Base-by-base conservation (phyloP, 495 filamentous ascomycete genomes). In the Hyphodiscus hymeniophilus region DNA sequence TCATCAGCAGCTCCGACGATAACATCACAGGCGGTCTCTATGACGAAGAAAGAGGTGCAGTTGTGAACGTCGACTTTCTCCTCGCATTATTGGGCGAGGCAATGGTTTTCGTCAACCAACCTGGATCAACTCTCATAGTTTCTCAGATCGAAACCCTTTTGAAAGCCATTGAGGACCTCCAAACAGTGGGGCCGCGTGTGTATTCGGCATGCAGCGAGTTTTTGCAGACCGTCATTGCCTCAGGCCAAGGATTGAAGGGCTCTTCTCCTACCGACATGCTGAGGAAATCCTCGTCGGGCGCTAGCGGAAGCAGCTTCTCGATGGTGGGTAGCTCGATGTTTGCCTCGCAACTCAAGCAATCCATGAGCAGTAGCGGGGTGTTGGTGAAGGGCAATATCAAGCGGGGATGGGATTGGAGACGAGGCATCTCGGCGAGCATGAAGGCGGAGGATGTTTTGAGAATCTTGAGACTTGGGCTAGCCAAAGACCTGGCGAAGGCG, bases 341-440 rank as follows among this genome's bases (percentile, higher is more conserved):
- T 11, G 77, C 75, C 3, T 81, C 77, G n/a, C 70, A 77, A 48
- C 65, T 80, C 52, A 75, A 75, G 40, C 72, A 68, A 41, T 77
- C 70, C 3, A 70, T 76, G 48, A 62, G 73, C 30, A 69, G 73
- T 40, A 77, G 73, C 22, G 72, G 71, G 0, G 75, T 82, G 22
- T 59, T 83, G 17, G 69, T 81, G 1, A 70, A 74, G 55, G 69
- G 67, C 11, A 63, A 66, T 23, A 54, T 69, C 13, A 72, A 75
- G 61, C 69, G 86, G 42, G 83, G 82, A 0, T 95, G 89, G 89
- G 89, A 96, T 66, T 96, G 89, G 89, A 67, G 89, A 52, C 69
- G 66, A 5, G 77, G 76, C 10, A 62, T 91, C 42, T 59, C 67
- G 11, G 76, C 74, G 36, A 66, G 69, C 23, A 72, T 70, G 10